A percentile compares a stretch with the other conserved stretches of the same genome.
Evolutionary conservation across 345 rosid species (phyloP).

Genomic region (Sapria himalayana): DNA sequence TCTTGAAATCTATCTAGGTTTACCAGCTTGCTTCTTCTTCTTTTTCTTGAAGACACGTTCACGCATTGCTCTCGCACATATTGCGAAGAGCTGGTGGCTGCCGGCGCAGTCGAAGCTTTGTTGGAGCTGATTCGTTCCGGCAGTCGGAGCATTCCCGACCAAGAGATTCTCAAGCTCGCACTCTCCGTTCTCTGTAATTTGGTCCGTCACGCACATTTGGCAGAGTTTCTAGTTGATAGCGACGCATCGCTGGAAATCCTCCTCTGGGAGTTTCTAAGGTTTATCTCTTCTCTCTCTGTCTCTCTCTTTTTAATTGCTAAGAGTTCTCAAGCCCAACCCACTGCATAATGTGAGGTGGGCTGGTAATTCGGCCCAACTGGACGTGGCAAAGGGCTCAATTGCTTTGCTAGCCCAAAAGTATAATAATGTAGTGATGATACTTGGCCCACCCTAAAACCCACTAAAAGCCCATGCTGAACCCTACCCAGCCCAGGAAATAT

Average conservation of each 20-base stretch:
- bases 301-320: too few species aligned
- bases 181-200: constrained; percentile 64
- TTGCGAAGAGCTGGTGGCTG: constrained; percentile 72
- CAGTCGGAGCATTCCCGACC: constrained; percentile 84
- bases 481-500: too few species aligned
- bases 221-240: constrained; percentile 29
- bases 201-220: constrained; percentile 39
- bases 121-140: constrained; percentile 44
- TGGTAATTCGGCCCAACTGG: too few species aligned
- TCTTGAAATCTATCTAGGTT: too few species aligned
- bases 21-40: too few species aligned
- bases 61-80: constrained; percentile 63
- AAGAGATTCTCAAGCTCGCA: constrained; percentile 59
- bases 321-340: too few species aligned
- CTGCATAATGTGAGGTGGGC: too few species aligned
- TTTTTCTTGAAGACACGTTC: constrained; percentile 31
- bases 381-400: too few species aligned
- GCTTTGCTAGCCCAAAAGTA: too few species aligned
- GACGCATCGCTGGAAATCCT: constrained; percentile 41
- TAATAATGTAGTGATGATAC: too few species aligned
- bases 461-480: too few species aligned
- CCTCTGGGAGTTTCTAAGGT: constrained; percentile 62
- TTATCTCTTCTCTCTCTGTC: background rate
- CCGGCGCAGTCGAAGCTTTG: constrained; percentile 53
- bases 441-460: too few species aligned